These are phyloP conservation scores for Moesziomyces parantarcticus DNA, from an alignment of 1,284 basidiomycete genomes.

Conservation along the genomic window DNA sequence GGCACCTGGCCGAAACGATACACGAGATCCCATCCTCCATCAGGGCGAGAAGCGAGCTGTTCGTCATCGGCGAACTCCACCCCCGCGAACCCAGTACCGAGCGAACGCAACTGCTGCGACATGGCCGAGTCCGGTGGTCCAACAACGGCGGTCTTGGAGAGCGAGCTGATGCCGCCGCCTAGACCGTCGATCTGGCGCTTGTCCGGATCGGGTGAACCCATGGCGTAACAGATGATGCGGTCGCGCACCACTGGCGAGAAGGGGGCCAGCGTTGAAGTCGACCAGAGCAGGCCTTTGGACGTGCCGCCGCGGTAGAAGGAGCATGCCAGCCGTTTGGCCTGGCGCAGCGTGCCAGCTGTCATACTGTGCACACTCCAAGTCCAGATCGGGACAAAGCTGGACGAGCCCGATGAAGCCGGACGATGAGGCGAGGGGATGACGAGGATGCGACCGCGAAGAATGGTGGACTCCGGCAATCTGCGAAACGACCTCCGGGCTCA, in stretches of 20 bases:
- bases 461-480: slow-evolving; percentile 2
- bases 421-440: not conserved
- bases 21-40: slow-evolving; percentile 57
- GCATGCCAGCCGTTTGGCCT: slow-evolving; percentile 7
- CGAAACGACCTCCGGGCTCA: not conserved
- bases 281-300: slow-evolving; percentile 80
- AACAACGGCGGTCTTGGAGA: slow-evolving; percentile 83
- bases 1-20: slow-evolving; percentile 67
- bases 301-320: slow-evolving; percentile 75
- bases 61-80: slow-evolving; percentile 50
- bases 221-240: slow-evolving; percentile 74
- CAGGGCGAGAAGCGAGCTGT: slow-evolving; percentile 8
- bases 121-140: slow-evolving; percentile 35
- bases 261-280: slow-evolving; percentile 70
- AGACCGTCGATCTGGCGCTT: slow-evolving; percentile 79
- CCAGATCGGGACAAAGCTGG: not conserved
- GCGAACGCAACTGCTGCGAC: not conserved
- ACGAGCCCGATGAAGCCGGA: not conserved
- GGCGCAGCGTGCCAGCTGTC: slow-evolving; percentile 5
- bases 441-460: not conserved
- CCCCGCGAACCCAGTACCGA: slow-evolving; percentile 8
- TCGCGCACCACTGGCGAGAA: slow-evolving; percentile 66
- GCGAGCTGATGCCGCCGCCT: slow-evolving; percentile 81
- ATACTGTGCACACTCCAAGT: not conserved
- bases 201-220: slow-evolving; percentile 84